Evolutionary conservation across 78 protist genomes (phyloP), one percentile per base, ranked within the genome.

Genomic region (Dictyostelium capitatum): DNA sequence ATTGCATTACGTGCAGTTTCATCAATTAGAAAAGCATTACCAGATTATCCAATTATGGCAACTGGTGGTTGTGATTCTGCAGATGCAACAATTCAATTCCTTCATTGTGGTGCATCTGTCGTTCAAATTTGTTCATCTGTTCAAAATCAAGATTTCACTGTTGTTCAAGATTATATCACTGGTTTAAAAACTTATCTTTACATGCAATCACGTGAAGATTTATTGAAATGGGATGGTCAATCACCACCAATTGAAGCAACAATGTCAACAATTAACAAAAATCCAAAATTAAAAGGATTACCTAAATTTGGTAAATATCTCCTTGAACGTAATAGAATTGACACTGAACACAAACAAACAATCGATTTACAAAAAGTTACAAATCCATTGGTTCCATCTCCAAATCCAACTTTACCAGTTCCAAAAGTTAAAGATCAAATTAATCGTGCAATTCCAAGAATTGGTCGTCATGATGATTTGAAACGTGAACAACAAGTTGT

Each of bases 121-220:
- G 89, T 98, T 69, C 97, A 98, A 87, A 94, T 98, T 56, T 97
- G 98, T 89, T 92, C 98, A 6, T 95, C 99, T 11, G 96, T 98
- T 17, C 98, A 97, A 83, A 98, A 98, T 89, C 98, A 97, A 79
- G 99, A 98, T 89, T 98, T 96, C 96, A 97, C 98, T 0, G 97
- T 98, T 9, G 96, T 98, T 17, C 95, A 96, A 64, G 99, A 98
- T 89, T 98, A 97, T 96, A 97, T 97, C 64, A 89, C 80, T 15
- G 99, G 99, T 64, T 96, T 98, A 50, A 97, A 98, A 73, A 43
- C 96, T n/a, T 95, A 87, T 25, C 95, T 98, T 64, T 98, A 96
- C 95, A 62, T 97, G 94, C 94, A 95, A 82, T 81, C 97, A 0
- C 94, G 98, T n/a, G 82, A 74, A 23, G 98, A 97, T 91, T 87